Base-by-base conservation (phyloP, 2,329 filamentous ascomycete genomes). In the Pseudogymnoascus verrucosus region DNA sequence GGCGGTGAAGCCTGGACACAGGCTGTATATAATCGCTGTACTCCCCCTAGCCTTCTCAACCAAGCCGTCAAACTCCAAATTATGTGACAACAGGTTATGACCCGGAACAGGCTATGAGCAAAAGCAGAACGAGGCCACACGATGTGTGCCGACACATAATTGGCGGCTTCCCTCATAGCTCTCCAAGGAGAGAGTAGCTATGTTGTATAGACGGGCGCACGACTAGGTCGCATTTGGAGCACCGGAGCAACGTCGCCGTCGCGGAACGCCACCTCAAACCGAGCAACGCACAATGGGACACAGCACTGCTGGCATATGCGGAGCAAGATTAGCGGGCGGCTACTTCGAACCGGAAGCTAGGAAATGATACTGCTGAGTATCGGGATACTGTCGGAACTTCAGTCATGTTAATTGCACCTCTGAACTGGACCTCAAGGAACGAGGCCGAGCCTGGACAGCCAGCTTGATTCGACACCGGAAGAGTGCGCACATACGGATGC, bases 381-480 rank as follows among this genome's bases (percentile, higher is more conserved):
- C 28, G 28, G 28, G 51, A 57, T 31, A 57, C 51, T 57, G 51
- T 57, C n/a, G 28, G 51, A 57, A 57, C 51, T 57, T 57, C 51
- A 57, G 51, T 57, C 8, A 28, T 28, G 26, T 57, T 28, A 16
- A 8, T 8, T 6, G 26, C 3, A 57, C n/a, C 51, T 34, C 28
- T 57, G 26, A n/a, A 57, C 51, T 57, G 51, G 51, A 57, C 51
- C 51, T 34, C 51, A 19, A 8, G 28, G 14, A 19, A 57, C 28
- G 51, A 19, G 51, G 51, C 51, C n/a, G 4, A 16, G 51, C 51
- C 51, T 34, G 2, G 26, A 34, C 51, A 57, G 51, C 51, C 51
- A 16, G 51, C n/a, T 34, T 34, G 51, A 7, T 57, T 54, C 26
- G 47, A 54, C 47, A 31, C 23, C 47, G 26, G 47, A 31, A 31